Evolutionary conservation across 148 eudicot species (phyloP).

Genomic region (Diospyros lotus): DNA sequence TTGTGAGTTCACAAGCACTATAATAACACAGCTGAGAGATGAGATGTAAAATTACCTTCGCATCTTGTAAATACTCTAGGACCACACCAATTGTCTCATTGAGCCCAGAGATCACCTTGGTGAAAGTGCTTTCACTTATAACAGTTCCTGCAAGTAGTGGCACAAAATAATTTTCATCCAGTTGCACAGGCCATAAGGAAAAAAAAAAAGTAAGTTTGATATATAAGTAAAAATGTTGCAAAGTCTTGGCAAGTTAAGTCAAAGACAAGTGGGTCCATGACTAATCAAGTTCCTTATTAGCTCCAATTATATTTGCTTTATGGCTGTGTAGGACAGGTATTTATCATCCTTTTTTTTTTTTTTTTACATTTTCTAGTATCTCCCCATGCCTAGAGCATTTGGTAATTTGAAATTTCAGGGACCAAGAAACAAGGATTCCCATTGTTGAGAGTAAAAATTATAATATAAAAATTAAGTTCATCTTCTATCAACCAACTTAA

Average conservation of each 20-base stretch:
- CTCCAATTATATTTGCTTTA: not conserved
- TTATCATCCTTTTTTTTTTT: not conserved
- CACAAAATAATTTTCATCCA: slow-evolving; percentile 1
- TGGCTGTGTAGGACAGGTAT: not conserved
- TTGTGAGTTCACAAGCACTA: not conserved
- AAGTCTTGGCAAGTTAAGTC: not conserved
- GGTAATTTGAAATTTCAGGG: not conserved
- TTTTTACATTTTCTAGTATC: not conserved
- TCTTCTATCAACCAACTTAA: too few relatives aligned
- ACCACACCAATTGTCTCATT: slow-evolving; percentile 72
- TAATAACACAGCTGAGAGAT: not conserved
- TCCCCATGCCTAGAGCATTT: not conserved
- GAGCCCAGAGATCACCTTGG: slow-evolving; percentile 70
- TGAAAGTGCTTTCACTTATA: slow-evolving; percentile 56
- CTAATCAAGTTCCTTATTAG: not conserved
- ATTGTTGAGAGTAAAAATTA: too few relatives aligned
- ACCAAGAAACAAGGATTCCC: not conserved
- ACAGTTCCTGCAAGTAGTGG: slow-evolving; percentile 32
- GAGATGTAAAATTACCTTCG: slow-evolving; percentile 46
- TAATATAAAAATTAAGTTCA: too few relatives aligned
- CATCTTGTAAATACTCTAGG: slow-evolving; percentile 85
- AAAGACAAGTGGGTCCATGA: not conserved
- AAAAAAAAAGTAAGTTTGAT: not conserved
- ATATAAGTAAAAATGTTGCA: not conserved
- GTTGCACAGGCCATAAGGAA: not conserved